Evolutionary conservation across 306 rosid species (phyloP), one percentile per base, ranked within the genome.

Genomic region (Carpinus viminea): DNA sequence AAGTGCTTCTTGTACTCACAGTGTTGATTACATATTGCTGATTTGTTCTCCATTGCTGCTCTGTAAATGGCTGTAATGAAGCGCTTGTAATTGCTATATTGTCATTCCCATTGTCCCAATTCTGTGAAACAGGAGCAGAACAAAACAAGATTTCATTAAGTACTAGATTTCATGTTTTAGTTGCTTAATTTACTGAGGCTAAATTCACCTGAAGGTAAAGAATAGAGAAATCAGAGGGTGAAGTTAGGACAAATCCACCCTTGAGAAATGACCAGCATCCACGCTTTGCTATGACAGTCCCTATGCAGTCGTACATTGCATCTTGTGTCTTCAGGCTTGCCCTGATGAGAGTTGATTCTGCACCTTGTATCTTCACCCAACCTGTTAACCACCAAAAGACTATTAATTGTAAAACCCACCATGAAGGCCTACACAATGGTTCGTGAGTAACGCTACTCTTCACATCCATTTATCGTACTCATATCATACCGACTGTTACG

Each of bases 231-330:
- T 69, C 81, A 4, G 97, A 88, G 18, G 87, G 77, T 1, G 76
- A 82, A 21, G 73, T 31, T 0, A 88, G 78, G 66, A 89, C 78
- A 85, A 92, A 94, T n/a, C 98, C 98, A 54, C 98, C 98, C 81
- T 94, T 94, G 31, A 94, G 96, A 74, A 94, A 92, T 51, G 98
- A 94, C 97, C 98, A 94, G 78, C 97, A 94, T 68, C 92, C 92
- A 66, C 11, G n/a, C 81, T 81, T 92, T 28, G 97, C 95, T 21
- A 85, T 82, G 74, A 90, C 95, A 20, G 93, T 88, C 8, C 96
- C 98, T 31, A 94, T 86, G 76, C 97, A 92, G 18, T 71, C 31
- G 66, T 79, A 70, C 9, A 80, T 77, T 3, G 85, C 84, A 11
- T 78, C 72, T 66, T 86, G 91, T 8, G 89, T 79, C 76, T 79